phyloP scores from a whole-genome alignment of 768 basidiomycete genomes.

The Agaricus subrufescens region DNA sequence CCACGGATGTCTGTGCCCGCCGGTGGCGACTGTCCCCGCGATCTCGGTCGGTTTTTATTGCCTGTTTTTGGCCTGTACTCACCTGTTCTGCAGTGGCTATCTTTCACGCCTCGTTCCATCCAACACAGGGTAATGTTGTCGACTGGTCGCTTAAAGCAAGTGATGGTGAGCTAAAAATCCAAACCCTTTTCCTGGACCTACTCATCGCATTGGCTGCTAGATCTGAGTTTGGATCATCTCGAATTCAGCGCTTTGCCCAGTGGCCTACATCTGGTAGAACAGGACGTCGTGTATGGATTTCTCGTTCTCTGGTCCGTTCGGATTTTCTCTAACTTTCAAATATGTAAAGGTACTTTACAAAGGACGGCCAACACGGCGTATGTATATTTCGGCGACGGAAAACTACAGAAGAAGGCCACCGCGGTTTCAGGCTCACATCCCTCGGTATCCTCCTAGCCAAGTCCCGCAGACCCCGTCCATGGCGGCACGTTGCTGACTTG shows the following conservation, averaged over 20 bases:
- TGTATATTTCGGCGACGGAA: slow-evolving; percentile 68
- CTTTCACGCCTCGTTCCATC: slow-evolving; percentile 83
- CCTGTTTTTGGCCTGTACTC: neutral
- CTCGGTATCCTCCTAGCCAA: slow-evolving; percentile 69
- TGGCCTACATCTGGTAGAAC: slow-evolving; percentile 74
- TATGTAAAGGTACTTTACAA: slow-evolving; percentile 27
- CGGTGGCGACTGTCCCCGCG: slow-evolving; percentile 1
- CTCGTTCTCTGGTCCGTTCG: neutral
- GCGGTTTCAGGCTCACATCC: slow-evolving; percentile 77
- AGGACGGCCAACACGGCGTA: slow-evolving; percentile 64
- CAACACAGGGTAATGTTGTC: slow-evolving; percentile 72
- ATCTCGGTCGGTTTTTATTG: slow-evolving; percentile 1
- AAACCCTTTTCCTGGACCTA: neutral
- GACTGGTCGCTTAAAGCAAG: slow-evolving; percentile 76
- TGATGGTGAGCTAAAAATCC: slow-evolving; percentile 42
- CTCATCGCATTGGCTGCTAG: slow-evolving; percentile 26
- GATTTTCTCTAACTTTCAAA: neutral
- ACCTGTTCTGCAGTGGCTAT: slow-evolving; percentile 60
- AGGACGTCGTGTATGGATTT: slow-evolving; percentile 66
- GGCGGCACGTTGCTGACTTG: slow-evolving; percentile 63
- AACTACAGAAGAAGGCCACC: slow-evolving; percentile 67
- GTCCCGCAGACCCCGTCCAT: slow-evolving; percentile 65
- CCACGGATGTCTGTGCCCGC: slow-evolving; percentile 4
- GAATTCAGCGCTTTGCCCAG: slow-evolving; percentile 83
- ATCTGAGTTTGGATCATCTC: slow-evolving; percentile 60